Base-by-base conservation (phyloP, 805 yeast species). In the Candida ovalis region DNA sequence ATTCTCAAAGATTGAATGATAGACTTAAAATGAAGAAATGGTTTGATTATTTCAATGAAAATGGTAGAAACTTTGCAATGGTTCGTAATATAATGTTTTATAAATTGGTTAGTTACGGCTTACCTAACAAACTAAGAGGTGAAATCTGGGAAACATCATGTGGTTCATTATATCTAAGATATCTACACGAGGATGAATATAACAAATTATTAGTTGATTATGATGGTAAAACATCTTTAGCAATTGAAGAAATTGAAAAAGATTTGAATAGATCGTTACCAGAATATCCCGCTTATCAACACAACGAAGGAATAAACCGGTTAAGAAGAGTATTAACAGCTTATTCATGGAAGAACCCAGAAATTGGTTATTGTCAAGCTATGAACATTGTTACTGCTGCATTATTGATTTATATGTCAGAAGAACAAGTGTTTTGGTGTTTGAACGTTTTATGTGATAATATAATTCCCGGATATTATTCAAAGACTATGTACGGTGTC, bases 361-460 rank as follows among this genome's bases (percentile, higher is more conserved):
- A 92, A 38, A 88, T 94, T 23, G 99, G 99, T 0, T 94, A 94
- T 66, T 94, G 99, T 64, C 99, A 94, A 67, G 99, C 98, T 1
- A 94, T 95, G 99, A 94, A 94, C 63, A 94, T 94, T 44, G 90
- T 87, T 8, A 82, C 80, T 1, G 96, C 96, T 1, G 91, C 88
- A 0, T 65, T 87, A 45, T 68, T 87, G 50, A 86, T 86, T 36
- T 86, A 82, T 64, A 90, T 88, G 86, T 86, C 95, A 8, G 99
- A 94, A 66, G 99, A 92, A 55, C 98, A 94, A 67, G 98, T 97
- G 0, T 94, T 89, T 62, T 94, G 98, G 98, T 81, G 92, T 49
- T 74, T 94, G 48, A 80, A 82, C 47, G 78, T 80, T 17, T 67
- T 94, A 2, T 90, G 97, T 69, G 96, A 90, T 50, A 77, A 81